Evolutionary conservation across 108 stramenopile genomes (phyloP).

Genomic region (Cyclotella distinguenda): DNA sequence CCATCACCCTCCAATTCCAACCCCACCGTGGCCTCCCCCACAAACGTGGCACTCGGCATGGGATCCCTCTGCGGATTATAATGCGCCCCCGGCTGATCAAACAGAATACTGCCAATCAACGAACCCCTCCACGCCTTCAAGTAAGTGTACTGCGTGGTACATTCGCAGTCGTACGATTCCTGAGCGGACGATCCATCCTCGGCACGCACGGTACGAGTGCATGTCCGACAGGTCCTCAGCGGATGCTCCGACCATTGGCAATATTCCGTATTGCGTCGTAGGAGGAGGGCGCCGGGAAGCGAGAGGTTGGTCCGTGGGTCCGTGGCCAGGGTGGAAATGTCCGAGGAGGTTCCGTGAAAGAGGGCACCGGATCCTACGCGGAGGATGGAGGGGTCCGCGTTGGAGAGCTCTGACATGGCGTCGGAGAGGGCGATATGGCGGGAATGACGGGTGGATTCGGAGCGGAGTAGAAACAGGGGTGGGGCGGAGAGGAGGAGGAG

Average conservation of each 20-base stretch:
- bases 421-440: slow-evolving; percentile 21
- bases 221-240: slow-evolving; percentile 19
- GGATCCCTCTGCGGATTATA: slow-evolving; percentile 47
- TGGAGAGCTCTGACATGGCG: not conserved
- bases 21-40: slow-evolving; percentile 4
- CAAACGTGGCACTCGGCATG: slow-evolving; percentile 30
- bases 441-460: slow-evolving; percentile 23
- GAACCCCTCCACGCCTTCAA: slow-evolving; percentile 29
- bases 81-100: slow-evolving; percentile 48
- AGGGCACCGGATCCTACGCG: not conserved
- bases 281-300: slow-evolving; percentile 24
- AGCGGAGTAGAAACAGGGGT: slow-evolving; percentile 18
- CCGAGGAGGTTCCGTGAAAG: not conserved
- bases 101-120: slow-evolving; percentile 24
- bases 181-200: slow-evolving; percentile 30
- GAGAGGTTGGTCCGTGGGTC: slow-evolving; percentile 11
- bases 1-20: slow-evolving; percentile 4
- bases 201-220: slow-evolving; percentile 26
- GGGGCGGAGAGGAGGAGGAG: slow-evolving; percentile 24
- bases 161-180: slow-evolving; percentile 37
- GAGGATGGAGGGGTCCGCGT: not conserved
- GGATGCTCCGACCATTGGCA: slow-evolving; percentile 41
- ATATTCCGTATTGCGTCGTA: slow-evolving; percentile 28
- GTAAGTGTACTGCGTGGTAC: slow-evolving; percentile 37
- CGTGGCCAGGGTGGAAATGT: not conserved